Evolutionary conservation across 805 yeast genomes (phyloP), one percentile per base, ranked within the genome.

Genomic region (Cyberlindnera maritima): DNA sequence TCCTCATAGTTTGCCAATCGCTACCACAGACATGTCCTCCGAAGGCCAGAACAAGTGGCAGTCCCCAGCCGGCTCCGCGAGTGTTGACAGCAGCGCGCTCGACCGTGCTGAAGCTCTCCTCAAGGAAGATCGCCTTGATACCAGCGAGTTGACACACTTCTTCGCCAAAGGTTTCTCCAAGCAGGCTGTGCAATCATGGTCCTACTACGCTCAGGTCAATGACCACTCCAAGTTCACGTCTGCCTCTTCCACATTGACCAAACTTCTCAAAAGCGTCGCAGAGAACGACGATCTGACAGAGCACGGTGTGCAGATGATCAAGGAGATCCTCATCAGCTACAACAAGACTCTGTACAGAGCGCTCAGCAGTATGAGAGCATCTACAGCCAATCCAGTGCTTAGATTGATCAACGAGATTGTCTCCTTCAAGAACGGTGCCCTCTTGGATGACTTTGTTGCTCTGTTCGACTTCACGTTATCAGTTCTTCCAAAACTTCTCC

Each of bases 301-400:
- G 47, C 37, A 49, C 33, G 69, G 71, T 13, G 57, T 63, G 42
- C 66, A 66, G 9, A 60, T 83, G 20, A 74, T 83, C 46, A 73
- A 72, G 42, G 75, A 75, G 13, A 66, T 90, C 3, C 61, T 89
- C 10, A 67, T 72, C 1, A 74, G 72, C 39, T 79, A 86, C 59
- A 61, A 76, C 36, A 86, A 83, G 55, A 75, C 81, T 8, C 67
- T 90, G 3, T 87, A 85, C 64, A 71, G 95, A 55, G 81, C 85
- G 15, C 67, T 90, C 34, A 77, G 75, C 49, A 75, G 79, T 44
- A 64, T 73, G 50, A 77, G 82, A 52, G 79, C 86, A 0, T 70
- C 78, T 1, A 60, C 75, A 1, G 80, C 91, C 0, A 80, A 77
- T 44, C 85, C 94, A 1, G 73, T 76, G 3, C 61, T 89, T n/a